Conservation (phyloP, 257 asterid species). For the Eustoma russellianum region DNA sequence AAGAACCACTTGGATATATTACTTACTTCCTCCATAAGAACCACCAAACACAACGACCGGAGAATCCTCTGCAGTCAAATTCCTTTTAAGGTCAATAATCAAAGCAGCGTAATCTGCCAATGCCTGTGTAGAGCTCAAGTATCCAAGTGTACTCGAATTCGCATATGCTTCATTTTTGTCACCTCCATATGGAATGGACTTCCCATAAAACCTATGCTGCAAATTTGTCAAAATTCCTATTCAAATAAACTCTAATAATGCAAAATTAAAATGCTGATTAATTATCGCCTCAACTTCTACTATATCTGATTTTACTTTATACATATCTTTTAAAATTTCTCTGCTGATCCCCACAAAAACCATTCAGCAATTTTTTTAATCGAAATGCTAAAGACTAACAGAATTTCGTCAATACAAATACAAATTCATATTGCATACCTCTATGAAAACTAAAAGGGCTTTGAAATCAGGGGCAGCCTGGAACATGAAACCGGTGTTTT, state of each 20-base stretch:
- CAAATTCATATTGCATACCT: constrained; percentile 29
- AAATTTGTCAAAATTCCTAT: not conserved
- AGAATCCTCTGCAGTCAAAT: constrained; percentile 46
- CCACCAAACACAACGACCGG: constrained; percentile 94
- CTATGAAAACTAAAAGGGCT: constrained; percentile 76
- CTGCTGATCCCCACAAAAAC: too few relatives aligned
- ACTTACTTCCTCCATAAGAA: constrained; percentile 93
- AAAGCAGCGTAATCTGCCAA: constrained; percentile 82
- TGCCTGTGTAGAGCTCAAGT: constrained; percentile 75
- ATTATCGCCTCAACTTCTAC: not conserved
- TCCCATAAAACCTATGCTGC: constrained; percentile 91
- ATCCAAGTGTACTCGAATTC: constrained; percentile 75
- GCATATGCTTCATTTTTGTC: constrained; percentile 42
- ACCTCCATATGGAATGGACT: constrained; percentile 75
- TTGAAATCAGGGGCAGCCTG: constrained; percentile 56
- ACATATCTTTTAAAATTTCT: not conserved
- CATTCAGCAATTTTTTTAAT: too few relatives aligned
- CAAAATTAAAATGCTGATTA: not conserved
- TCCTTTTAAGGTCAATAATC: constrained; percentile 59
- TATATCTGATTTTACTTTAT: not conserved
- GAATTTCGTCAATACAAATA: too few relatives aligned
- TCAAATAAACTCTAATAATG: too few relatives aligned
- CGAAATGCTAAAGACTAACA: too few relatives aligned
- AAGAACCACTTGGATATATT: not conserved
- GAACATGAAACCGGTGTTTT: constrained; percentile 91